These are phyloP conservation scores for Irpex sp. DNA, from an alignment of 1,284 basidiomycete genomes.

Conservation along the genomic window DNA sequence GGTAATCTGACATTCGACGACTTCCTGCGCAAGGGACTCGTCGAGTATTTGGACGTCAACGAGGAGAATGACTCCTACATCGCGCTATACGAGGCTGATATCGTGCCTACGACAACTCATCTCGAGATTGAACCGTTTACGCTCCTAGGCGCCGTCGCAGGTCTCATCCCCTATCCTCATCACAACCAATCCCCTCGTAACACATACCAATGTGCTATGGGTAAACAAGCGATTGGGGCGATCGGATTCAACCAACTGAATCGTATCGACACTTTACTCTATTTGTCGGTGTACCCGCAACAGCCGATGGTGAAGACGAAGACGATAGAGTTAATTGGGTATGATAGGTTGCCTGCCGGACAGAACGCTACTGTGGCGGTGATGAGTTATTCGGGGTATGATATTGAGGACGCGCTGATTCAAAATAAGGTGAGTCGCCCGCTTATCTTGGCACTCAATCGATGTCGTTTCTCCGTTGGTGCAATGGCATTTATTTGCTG, in stretches of 20 bases:
- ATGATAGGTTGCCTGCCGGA: conserved; percentile 95
- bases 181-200: conserved; percentile 99
- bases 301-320: conserved; percentile 99
- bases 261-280: conserved; percentile 97
- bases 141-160: conserved; percentile 94
- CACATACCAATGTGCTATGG: conserved; percentile 99
- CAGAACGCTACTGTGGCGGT: conserved; percentile 99
- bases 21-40: conserved; percentile 92
- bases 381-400: conserved; percentile 99
- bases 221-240: conserved; percentile 99
- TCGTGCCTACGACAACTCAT: conserved; percentile 84
- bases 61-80: conserved; percentile 99
- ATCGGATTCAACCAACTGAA: conserved; percentile 98
- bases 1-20: conserved; percentile 88
- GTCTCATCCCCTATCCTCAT: conserved; percentile 98
- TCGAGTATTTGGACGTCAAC: conserved; percentile 99
- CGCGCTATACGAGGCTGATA: conserved; percentile 90
- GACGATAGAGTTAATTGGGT: conserved; percentile 95
- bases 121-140: conserved; percentile 99
- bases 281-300: conserved; percentile 98
- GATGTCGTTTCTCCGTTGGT: not conserved
- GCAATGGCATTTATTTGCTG: not conserved
- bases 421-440: conserved; percentile 73
- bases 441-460: not conserved
- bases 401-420: conserved; percentile 99